Conservation (phyloP, 306 rosid species). For the Rosa lucieae region DNA sequence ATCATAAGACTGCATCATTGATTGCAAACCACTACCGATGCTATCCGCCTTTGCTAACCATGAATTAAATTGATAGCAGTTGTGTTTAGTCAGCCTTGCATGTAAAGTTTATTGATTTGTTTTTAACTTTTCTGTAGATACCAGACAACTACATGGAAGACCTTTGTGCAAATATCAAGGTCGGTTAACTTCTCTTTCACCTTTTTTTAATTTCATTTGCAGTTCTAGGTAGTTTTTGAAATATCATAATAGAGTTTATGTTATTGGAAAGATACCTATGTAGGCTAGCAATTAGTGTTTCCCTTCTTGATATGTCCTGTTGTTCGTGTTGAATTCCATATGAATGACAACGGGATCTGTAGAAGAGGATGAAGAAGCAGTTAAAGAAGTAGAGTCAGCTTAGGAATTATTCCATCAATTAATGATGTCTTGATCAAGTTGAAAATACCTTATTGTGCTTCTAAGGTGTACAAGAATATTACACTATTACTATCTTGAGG, state of each 20-base stretch:
- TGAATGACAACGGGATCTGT: not conserved
- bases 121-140: slow-evolving; percentile 43
- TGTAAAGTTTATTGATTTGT: slow-evolving; percentile 22
- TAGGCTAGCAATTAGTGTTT: not conserved
- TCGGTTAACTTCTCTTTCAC: slow-evolving; percentile 22
- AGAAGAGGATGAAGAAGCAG: not conserved
- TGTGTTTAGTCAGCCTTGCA: not conserved
- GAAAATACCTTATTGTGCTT: not conserved
- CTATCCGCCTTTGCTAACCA: not conserved
- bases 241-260: not conserved
- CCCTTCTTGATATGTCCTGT: not conserved
- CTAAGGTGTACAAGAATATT: not conserved
- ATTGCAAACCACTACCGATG: not conserved
- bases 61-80: not conserved
- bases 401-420: not conserved
- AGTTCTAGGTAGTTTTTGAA: not conserved
- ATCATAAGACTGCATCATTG: too few relatives aligned
- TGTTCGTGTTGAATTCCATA: not conserved
- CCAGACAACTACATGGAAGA: slow-evolving; percentile 56
- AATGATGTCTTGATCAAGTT: not conserved
- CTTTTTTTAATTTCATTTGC: not conserved
- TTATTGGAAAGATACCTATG: not conserved
- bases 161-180: slow-evolving; percentile 70
- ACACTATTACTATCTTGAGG: not conserved
- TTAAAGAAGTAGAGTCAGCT: not conserved